These are phyloP conservation scores for Phaeoacremonium minimum DNA, from an alignment of 2,329 filamentous ascomycete genomes.

Conservation along the genomic window DNA sequence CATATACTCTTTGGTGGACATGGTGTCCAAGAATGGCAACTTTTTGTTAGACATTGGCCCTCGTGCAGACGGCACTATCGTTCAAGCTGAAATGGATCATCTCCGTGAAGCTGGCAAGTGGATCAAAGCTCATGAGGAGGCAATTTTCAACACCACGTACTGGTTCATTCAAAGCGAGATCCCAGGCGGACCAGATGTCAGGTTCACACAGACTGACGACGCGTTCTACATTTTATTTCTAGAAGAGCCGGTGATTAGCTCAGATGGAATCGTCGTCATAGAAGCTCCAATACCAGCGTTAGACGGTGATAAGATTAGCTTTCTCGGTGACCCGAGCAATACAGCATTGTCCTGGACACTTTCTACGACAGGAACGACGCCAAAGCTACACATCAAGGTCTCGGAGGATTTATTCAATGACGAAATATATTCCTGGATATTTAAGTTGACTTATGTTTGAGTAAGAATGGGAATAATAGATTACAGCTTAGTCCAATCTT, in stretches of 20 bases:
- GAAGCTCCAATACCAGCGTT: slow-evolving; percentile 36
- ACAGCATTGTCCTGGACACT: slow-evolving; percentile 3
- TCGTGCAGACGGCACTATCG: slow-evolving; percentile 47
- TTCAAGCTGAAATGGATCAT: slow-evolving; percentile 39
- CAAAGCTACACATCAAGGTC: slow-evolving; percentile 21
- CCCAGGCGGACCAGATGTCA: slow-evolving; percentile 20
- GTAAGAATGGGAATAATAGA: too few species aligned
- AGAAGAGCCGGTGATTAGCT: slow-evolving; percentile 21
- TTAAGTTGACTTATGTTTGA: slow-evolving; percentile 29
- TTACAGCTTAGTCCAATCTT: too few species aligned
- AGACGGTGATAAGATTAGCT: slow-evolving; percentile 33
- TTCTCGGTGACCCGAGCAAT: slow-evolving; percentile 26
- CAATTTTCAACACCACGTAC: slow-evolving; percentile 54
- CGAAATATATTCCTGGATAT: slow-evolving; percentile 34
- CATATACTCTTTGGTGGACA: slow-evolving; percentile 43
- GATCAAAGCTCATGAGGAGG: slow-evolving; percentile 49
- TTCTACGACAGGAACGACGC: slow-evolving; percentile 9
- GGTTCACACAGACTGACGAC: slow-evolving; percentile 39
- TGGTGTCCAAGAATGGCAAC: slow-evolving; percentile 52
- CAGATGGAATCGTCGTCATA: slow-evolving; percentile 26
- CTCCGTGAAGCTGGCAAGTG: slow-evolving; percentile 47
- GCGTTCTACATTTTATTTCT: slow-evolving; percentile 42
- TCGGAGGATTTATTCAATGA: slow-evolving; percentile 19
- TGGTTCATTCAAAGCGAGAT: slow-evolving; percentile 41
- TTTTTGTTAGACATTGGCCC: slow-evolving; percentile 54